These are phyloP conservation scores for Corynascus novoguineensis DNA, from an alignment of 495 filamentous ascomycete genomes.

Conservation along the genomic window DNA sequence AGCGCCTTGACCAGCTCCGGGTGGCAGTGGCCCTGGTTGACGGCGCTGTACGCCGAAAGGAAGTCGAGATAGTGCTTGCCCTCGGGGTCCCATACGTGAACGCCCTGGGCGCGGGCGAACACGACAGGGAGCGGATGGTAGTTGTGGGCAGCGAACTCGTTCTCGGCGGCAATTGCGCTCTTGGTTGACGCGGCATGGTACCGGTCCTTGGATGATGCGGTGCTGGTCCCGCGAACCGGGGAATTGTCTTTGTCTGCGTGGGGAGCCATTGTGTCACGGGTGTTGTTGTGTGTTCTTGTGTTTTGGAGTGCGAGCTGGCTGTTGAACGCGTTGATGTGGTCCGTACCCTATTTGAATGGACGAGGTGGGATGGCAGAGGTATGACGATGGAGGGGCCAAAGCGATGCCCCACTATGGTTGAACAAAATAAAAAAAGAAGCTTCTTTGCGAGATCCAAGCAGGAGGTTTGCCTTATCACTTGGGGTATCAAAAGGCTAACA, in stretches of 20 bases:
- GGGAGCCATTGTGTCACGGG: conserved; percentile 47
- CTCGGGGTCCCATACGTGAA: conserved; percentile 94
- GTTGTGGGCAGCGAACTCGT: conserved; percentile 90
- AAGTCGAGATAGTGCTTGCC: conserved; percentile 96
- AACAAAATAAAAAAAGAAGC: background rate
- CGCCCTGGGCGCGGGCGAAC: conserved; percentile 75
- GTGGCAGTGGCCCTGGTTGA: conserved; percentile 99
- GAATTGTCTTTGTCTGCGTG: conserved; percentile 43
- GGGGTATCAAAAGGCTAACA: background rate
- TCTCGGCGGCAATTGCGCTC: conserved; percentile 72
- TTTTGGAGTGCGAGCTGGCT: too few relatives aligned
- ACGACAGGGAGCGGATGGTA: conserved; percentile 96
- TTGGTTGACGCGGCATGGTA: conserved; percentile 81
- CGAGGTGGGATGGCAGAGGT: background rate
- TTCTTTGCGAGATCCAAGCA: background rate
- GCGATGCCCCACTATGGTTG: conserved; percentile 3
- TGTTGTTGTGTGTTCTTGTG: background rate
- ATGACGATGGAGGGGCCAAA: background rate
- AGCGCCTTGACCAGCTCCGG: conserved; percentile 88
- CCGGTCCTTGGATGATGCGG: conserved; percentile 35
- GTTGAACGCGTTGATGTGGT: too few relatives aligned
- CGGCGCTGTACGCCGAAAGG: conserved; percentile 93
- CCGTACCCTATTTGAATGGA: background rate
- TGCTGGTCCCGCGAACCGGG: conserved; percentile 28
- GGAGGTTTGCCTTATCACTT: background rate